Base-by-base conservation (phyloP, 148 eudicot genomes). In the Cornus suecica region DNA sequence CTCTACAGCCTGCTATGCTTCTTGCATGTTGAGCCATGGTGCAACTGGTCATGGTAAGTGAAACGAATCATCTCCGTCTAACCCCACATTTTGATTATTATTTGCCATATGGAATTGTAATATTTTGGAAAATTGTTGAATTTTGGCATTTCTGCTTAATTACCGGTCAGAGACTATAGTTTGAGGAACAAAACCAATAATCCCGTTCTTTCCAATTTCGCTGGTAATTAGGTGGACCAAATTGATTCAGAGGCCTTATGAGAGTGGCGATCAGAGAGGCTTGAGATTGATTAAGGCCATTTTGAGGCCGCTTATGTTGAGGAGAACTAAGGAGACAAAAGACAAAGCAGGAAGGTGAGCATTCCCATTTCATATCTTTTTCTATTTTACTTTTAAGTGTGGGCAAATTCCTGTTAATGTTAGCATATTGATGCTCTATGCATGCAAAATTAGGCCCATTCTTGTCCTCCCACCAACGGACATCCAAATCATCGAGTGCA, bases 11-110 rank as follows among this genome's bases (percentile, higher is more conserved):
- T 90, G 51, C 64, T 89, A 22, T 86, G 91, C 81, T 90, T 90
- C 82, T 81, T 90, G 83, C 90, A 86, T 79, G 89, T 90, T 27
- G 89, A 90, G 83, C 93, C 93, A 65, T 90, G 93, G 93, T 86
- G 93, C 80, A 88, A 86, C 78, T 90, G 89, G 89, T 80, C 86
- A 56, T 90, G 93, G 93, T 90, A 90, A 34, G 87, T 24, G 7
- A 16, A 15, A 54, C 20, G 22, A 29, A 16, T 64, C 1, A 48
- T 58, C 25, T 14, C 62, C 18, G 22, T 20, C 22, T 58, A 52
- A 4, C 20, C 14, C 4, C 27, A 9, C 75, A 31, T 73, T 58
- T 15, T 18, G 27, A 62, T 61, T 73, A 31, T 22, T 54, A 73
- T 41, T 30, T 1, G 24, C n/a, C 23, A 8, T 20, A 68, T 32